phyloP scores from a whole-genome alignment of 805 yeast genomes.

The Pichia gijzeniarum region DNA sequence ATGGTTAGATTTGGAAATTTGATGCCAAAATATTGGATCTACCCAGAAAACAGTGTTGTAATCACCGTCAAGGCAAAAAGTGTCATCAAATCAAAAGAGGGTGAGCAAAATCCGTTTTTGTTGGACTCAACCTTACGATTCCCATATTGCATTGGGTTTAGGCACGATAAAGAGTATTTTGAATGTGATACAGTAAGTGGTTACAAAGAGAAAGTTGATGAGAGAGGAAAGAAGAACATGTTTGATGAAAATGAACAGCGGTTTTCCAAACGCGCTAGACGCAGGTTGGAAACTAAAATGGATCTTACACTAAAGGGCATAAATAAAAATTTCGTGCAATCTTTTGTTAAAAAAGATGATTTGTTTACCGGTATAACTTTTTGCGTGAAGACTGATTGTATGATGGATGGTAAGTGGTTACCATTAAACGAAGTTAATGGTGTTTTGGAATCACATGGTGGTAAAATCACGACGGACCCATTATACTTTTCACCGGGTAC shows the following conservation, averaged over 20 bases:
- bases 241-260: background rate
- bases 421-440: slow-evolving; percentile 32
- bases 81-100: slow-evolving; percentile 38
- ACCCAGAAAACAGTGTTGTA: slow-evolving; percentile 71
- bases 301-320: slow-evolving; percentile 13
- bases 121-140: slow-evolving; percentile 68
- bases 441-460: slow-evolving; percentile 45
- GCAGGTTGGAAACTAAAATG: slow-evolving; percentile 16
- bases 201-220: slow-evolving; percentile 29
- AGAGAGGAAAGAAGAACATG: slow-evolving; percentile 16
- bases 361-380: slow-evolving; percentile 44
- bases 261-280: slow-evolving; percentile 9
- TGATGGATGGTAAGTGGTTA: slow-evolving; percentile 21
- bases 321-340: slow-evolving; percentile 11
- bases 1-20: slow-evolving; percentile 50
- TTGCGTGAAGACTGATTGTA: slow-evolving; percentile 47
- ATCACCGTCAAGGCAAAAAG: slow-evolving; percentile 80
- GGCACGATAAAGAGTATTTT: slow-evolving; percentile 62
- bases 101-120: slow-evolving; percentile 42
- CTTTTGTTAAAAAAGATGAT: slow-evolving; percentile 5
- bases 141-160: slow-evolving; percentile 60
- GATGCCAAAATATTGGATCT: slow-evolving; percentile 69
- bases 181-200: slow-evolving; percentile 52
- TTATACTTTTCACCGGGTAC: slow-evolving; percentile 13
- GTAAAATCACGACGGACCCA: slow-evolving; percentile 34